Base-by-base conservation (phyloP, 108 stramenopile species). In the Discostella stelligeroides region DNA sequence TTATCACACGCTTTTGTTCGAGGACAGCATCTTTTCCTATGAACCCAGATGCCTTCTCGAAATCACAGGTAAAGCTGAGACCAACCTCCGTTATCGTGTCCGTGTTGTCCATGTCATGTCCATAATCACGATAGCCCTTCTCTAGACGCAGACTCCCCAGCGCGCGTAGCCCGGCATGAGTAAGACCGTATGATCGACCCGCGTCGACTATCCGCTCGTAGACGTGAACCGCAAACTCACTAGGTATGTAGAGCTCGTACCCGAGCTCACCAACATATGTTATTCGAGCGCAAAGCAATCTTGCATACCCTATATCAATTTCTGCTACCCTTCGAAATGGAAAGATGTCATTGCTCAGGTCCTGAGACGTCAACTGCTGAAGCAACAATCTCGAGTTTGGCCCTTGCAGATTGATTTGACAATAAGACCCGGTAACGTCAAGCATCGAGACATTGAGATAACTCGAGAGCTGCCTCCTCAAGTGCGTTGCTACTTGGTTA, bases 241-340 rank as follows among this genome's bases (percentile, higher is more conserved):
- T 42, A 14, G 92, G 88, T 57, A 92, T 68, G 71, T 82, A 89
- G 6, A 92, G 72, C 63, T 92, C 92, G 57, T 85, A 92, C 0
- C 92, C 92, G 17, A 90, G 73, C 60, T 92, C 92, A 4, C 92
- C 92, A 0, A 92, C 86, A 68, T 92, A 92, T 37, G 92, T 92
- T 37, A 92, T 88, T 12, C 87, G 63, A 14, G 68, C 66, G 50
- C 82, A 82, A 10, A 83, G 21, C 6, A 67, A 75, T 38, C 83
- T 51, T 9, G 85, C 84, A 0, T 85, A 45, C 9, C 84, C 87
- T 45, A 88, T 75, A 54, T 88, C 84, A 47, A 88, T 79, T 34
- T 82, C 81, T 23, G 56, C 64, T 3, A 64, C 83, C 28, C 25
- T 43, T 6, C 89, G 84, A 70, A 93, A 93, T 2, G 68, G 72